These are phyloP conservation scores for Linderina pennispora DNA, from an alignment of 192 early-diverging fungal genomes.

Conservation along the genomic window DNA sequence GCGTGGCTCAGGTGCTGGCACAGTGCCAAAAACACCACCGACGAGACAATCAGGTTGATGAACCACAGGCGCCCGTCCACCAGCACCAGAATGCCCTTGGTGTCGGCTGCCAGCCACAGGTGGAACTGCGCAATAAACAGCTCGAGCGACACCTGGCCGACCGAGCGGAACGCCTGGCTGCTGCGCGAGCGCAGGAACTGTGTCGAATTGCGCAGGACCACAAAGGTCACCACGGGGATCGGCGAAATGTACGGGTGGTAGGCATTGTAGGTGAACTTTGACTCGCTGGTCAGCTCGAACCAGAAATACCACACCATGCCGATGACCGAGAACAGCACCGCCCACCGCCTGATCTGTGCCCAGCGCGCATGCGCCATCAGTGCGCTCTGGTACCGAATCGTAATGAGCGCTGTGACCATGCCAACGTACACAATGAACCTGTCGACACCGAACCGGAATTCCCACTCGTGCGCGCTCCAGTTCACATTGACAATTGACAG, in stretches of 20 bases:
- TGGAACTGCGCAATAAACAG: slow-evolving; percentile 78
- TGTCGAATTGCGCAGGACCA: slow-evolving; percentile 62
- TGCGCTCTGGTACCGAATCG: slow-evolving; percentile 35
- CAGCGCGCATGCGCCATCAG: slow-evolving; percentile 35
- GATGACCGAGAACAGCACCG: slow-evolving; percentile 27
- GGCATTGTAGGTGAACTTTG: slow-evolving; percentile 60
- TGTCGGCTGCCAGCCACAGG: slow-evolving; percentile 70
- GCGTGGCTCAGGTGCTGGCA: slow-evolving; percentile 45
- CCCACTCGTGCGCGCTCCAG: slow-evolving; percentile 64
- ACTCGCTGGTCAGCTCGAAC: slow-evolving; percentile 43
- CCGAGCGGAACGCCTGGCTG: slow-evolving; percentile 50
- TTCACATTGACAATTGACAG: slow-evolving; percentile 39
- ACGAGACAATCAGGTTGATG: slow-evolving; percentile 42
- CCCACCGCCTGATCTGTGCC: slow-evolving; percentile 23
- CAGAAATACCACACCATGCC: slow-evolving; percentile 49
- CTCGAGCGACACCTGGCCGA: slow-evolving; percentile 64
- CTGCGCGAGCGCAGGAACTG: slow-evolving; percentile 46
- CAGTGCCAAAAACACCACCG: slow-evolving; percentile 48
- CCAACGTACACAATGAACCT: slow-evolving; percentile 63
- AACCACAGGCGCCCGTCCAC: slow-evolving; percentile 48
- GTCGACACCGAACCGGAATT: slow-evolving; percentile 65
- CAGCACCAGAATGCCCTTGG: slow-evolving; percentile 61
- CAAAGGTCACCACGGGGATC: slow-evolving; percentile 55
- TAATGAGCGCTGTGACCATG: slow-evolving; percentile 54
- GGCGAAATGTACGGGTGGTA: slow-evolving; percentile 63